Base-by-base conservation (phyloP, 176 grass and related monocot species). In the Luzula sylvatica region DNA sequence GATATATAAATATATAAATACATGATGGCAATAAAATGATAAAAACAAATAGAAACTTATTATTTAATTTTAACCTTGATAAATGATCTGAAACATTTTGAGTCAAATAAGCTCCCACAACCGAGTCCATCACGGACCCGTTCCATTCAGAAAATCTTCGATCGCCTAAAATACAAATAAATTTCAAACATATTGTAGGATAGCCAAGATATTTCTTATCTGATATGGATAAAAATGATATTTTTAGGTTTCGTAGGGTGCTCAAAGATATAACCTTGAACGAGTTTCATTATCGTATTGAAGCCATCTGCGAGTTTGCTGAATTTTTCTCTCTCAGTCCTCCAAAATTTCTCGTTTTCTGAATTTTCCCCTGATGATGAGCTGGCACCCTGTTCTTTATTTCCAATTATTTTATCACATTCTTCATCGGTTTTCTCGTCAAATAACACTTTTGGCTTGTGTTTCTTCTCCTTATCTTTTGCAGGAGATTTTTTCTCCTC, bases 31-130 rank as follows among this genome's bases (percentile, higher is more conserved):
- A 35, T 35, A 35, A 7, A 35, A 4, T 35, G 9, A 35, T 1
- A 35, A 35, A 7, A 35, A 24, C 28, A 29, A 23, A n/a, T n/a
- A 20, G 8, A 56, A 2, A 24, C 25, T 27, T 22, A 46, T 8
- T 44, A 44, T 26, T 4, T 45, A 22, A 21, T 23, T 43, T 43
- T 58, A 60, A 76, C 72, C 73, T 76, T 24, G 73, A 76, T 44
- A 69, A 64, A 20, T 76, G 73, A 43, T 76, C 73, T 11, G 43
- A 67, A 55, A 76, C 73, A 69, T 76, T 76, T 44, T 76, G 73
- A 52, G 73, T 76, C 18, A 76, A 64, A 41, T 68, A 76, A 21
- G 66, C 73, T 53, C 73, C 73, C 35, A 69, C 73, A 61, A 76
- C 73, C 30, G 72, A 75, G 54, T 76, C 73, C 29, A 76, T 55